Base-by-base conservation (phyloP, 1,139 yeast species). In the Debaryomyces sp. region DNA sequence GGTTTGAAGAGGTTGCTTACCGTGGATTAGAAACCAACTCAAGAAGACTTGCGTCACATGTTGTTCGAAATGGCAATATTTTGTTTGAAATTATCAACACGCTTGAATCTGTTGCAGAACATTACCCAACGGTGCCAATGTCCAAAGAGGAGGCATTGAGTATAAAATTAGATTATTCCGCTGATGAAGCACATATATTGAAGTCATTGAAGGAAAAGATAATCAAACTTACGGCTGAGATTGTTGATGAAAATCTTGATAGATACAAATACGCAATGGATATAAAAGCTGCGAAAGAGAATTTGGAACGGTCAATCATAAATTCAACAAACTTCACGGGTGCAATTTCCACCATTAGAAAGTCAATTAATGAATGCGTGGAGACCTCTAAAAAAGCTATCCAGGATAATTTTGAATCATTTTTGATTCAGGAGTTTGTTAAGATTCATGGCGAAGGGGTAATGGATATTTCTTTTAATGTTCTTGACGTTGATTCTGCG, bases 371-470 rank as follows among this genome's bases (percentile, higher is more conserved):
- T 17, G 54, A 59, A 13, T 53, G 62, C 1, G 49, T 64, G 27
- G 55, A 59, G 21, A 53, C 53, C 39, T 62, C 67, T 1, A 65
- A 64, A 46, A 44, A 45, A 1, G 54, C 59, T 13, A 50, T 51
- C 32, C 54, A 53, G 32, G 68, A 66, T 46, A 50, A 63, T 22
- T 58, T 63, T 50, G 71, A 67, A 44, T 65, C 72, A 15, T 54
- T 54, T 15, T 47, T 61, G 32, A 60, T 71, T 33, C 68, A 70
- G 32, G 58, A 67, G 6, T 87, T 81, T 60, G 66, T 86, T 13
- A 62, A 63, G n/a, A 60, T 59, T 6, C 96, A 89, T 62, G 92
- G 95, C 1, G 94, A 87, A 59, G 88, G 89, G 2, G 88, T 88
- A 5, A 80, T 82, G 63, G 95, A 89, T 61, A 80, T 89, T 8